A percentile compares a stretch with the other conserved stretches of the same genome.
Conservation (phyloP, 768 basidiomycete genomes). For the Termitomyces sp. region DNA sequence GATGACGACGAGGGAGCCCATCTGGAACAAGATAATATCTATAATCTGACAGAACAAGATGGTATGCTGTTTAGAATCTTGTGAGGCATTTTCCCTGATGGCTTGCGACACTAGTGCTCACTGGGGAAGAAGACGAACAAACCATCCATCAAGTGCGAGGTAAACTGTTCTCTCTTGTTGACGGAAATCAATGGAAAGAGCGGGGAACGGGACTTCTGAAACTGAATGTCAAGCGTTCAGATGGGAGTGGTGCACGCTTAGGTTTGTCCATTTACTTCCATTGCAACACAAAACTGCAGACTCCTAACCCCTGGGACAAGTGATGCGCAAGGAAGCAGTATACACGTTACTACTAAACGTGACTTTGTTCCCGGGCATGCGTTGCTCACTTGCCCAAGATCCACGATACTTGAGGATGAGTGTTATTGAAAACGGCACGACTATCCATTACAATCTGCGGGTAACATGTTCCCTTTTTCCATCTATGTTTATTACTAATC, state of each 20-base stretch:
- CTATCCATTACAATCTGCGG: slow-evolving; percentile 71
- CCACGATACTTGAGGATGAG: slow-evolving; percentile 77
- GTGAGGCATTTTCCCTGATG: background rate
- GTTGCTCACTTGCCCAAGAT: slow-evolving; percentile 65
- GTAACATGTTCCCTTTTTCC: slow-evolving; percentile 33
- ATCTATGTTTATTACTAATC: background rate
- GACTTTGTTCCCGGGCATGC: slow-evolving; percentile 75
- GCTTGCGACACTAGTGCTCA: slow-evolving; percentile 42
- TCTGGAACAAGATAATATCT: slow-evolving; percentile 39
- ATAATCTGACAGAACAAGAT: slow-evolving; percentile 62
- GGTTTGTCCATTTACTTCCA: slow-evolving; percentile 32
- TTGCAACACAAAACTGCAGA: background rate
- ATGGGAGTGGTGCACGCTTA: slow-evolving; percentile 65
- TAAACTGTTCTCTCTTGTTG: slow-evolving; percentile 61
- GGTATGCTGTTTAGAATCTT: slow-evolving; percentile 30
- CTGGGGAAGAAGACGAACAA: slow-evolving; percentile 80
- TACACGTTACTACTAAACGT: slow-evolving; percentile 69
- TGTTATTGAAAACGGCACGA: slow-evolving; percentile 53
- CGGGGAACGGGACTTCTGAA: slow-evolving; percentile 67
- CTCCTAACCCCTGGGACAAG: slow-evolving; percentile 26
- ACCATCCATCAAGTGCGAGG: slow-evolving; percentile 73
- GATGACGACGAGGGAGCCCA: slow-evolving; percentile 46
- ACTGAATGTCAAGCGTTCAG: slow-evolving; percentile 58
- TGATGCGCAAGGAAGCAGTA: slow-evolving; percentile 85
- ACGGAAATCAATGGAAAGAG: slow-evolving; percentile 70